Conservation (phyloP, 805 yeast species). For the Metschnikowia rubicola region DNA sequence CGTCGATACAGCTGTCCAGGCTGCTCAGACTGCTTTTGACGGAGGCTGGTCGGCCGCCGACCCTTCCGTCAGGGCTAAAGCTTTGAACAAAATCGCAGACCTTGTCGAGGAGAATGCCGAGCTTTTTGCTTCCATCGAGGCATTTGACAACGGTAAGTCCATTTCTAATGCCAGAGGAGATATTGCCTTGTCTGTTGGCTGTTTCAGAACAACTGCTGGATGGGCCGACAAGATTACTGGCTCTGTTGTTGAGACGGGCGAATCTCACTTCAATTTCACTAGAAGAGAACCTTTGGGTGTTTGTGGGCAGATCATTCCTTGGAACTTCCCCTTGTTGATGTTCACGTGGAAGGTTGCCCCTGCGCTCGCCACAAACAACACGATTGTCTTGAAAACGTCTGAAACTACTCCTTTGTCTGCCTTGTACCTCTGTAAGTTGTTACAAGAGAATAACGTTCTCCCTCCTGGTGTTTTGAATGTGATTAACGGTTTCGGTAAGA, state of each 20-base stretch:
- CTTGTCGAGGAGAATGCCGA: slow-evolving; percentile 70
- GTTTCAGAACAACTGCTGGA: slow-evolving; percentile 83
- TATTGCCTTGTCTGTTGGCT: slow-evolving; percentile 62
- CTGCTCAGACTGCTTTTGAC: slow-evolving; percentile 77
- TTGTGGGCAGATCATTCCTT: slow-evolving; percentile 93
- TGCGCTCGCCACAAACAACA: slow-evolving; percentile 86
- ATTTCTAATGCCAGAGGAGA: slow-evolving; percentile 68
- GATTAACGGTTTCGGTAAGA: slow-evolving; percentile 81
- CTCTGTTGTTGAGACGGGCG: slow-evolving; percentile 69
- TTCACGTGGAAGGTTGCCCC: slow-evolving; percentile 95
- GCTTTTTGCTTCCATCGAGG: slow-evolving; percentile 72
- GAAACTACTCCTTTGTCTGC: slow-evolving; percentile 91
- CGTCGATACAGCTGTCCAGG: slow-evolving; percentile 79
- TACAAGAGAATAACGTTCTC: slow-evolving; percentile 72
- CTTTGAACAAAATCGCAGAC: slow-evolving; percentile 71
- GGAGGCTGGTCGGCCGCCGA: slow-evolving; percentile 64
- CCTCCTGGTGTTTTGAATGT: slow-evolving; percentile 91
- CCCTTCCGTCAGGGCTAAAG: slow-evolving; percentile 63
- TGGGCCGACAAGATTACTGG: slow-evolving; percentile 88
- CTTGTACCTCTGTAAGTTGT: slow-evolving; percentile 63
- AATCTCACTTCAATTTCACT: slow-evolving; percentile 70
- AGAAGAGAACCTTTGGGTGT: slow-evolving; percentile 91
- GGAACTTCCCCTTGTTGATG: slow-evolving; percentile 96
- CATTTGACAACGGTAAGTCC: slow-evolving; percentile 89
- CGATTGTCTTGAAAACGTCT: slow-evolving; percentile 84